Evolutionary conservation across 257 asterid genomes (phyloP).

Genomic region (Capsicum rhomboideum): DNA sequence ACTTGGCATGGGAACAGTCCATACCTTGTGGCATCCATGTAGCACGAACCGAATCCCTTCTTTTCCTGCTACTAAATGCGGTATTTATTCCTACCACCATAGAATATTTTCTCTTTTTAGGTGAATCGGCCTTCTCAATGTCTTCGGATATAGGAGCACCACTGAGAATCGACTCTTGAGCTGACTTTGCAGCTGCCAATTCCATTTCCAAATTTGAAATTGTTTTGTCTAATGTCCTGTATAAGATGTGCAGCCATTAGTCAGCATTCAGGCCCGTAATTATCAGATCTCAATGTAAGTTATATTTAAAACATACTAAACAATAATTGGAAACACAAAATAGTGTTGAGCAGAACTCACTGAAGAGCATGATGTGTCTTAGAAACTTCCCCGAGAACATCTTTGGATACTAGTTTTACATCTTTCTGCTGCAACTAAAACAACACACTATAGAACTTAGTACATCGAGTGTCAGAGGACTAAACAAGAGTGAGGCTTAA

Average conservation of each 20-base stretch:
- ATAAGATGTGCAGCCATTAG: neutral
- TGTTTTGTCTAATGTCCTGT: conserved; percentile 69
- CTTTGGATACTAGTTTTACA: conserved; percentile 41
- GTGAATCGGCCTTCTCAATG: conserved; percentile 19
- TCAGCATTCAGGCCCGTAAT: neutral
- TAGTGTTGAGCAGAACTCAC: conserved; percentile 32
- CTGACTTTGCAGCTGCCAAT: conserved; percentile 74
- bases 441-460: neutral
- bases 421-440: conserved; percentile 34
- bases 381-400: conserved; percentile 45
- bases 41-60: conserved; percentile 83
- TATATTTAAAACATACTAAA: neutral
- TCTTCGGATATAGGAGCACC: conserved; percentile 67
- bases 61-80: conserved; percentile 86
- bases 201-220: conserved; percentile 79
- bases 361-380: conserved; percentile 45
- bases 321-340: neutral
- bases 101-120: conserved; percentile 44
- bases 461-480: neutral
- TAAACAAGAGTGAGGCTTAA: neutral
- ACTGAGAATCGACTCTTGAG: conserved; percentile 58
- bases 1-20: neutral
- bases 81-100: conserved; percentile 84
- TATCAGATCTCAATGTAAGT: neutral
- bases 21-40: conserved; percentile 98